phyloP scores from a whole-genome alignment of 2,329 filamentous ascomycete species.

The Fusarium tuaranense region DNA sequence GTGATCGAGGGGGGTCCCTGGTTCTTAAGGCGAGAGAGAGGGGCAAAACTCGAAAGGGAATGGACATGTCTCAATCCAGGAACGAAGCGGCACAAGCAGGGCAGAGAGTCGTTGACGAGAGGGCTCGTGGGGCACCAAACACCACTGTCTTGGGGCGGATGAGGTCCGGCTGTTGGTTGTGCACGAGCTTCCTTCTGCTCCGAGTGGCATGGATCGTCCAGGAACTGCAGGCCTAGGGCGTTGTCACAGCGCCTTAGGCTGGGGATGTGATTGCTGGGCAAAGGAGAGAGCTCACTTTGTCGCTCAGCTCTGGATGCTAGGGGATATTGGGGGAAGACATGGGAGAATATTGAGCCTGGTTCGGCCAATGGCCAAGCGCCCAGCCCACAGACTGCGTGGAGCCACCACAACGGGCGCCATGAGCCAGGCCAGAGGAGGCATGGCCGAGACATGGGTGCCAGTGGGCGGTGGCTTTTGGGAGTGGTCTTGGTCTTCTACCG shows the following conservation, averaged over 20 bases:
- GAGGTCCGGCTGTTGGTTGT: constrained; percentile 36
- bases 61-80: constrained; percentile 55
- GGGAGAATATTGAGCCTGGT: constrained; percentile 20
- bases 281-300: constrained; percentile 28
- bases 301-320: constrained; percentile 27
- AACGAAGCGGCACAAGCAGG: constrained; percentile 47
- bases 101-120: constrained; percentile 34
- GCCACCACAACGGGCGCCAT: constrained; percentile 34
- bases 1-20: constrained; percentile 36
- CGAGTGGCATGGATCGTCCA: constrained; percentile 39
- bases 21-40: constrained; percentile 42
- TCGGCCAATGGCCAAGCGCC: constrained; percentile 38
- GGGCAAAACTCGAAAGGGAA: constrained; percentile 46
- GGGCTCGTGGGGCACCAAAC: constrained; percentile 35
- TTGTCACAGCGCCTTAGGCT: constrained; percentile 41
- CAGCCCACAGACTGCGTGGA: constrained; percentile 32
- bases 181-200: constrained; percentile 35
- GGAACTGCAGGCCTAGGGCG: constrained; percentile 38
- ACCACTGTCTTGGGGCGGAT: constrained; percentile 38
- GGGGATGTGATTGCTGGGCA: constrained; percentile 40
- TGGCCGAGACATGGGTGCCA: constrained; percentile 28
- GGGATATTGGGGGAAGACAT: constrained; percentile 27
- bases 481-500: constrained; percentile 23
- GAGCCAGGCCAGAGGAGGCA: constrained; percentile 40
- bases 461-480: constrained; percentile 37